Evolutionary conservation across 306 rosid species (phyloP), one percentile per base, ranked within the genome.

Genomic region (Trichosanthes truncata): DNA sequence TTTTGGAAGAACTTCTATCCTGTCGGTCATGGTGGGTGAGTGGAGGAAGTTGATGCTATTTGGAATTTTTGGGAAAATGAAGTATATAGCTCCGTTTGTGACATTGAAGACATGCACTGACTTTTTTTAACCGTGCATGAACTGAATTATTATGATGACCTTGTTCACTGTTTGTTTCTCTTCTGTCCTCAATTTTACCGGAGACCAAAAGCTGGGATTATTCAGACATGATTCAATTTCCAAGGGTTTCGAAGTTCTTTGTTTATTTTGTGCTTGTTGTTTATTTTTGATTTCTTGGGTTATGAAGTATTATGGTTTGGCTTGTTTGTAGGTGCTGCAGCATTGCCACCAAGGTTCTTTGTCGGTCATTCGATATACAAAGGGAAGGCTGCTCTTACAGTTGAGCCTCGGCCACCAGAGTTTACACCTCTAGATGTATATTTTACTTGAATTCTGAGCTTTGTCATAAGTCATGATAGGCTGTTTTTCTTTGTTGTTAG

Each of bases 341-440:
- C 85, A 73, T 75, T 78, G 78, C 90, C 93, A 63, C 89, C 97
- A 48, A 95, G 84, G 88, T 91, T 82, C 85, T 95, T 81, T 84
- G 99, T 95, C 74, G 91, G 93, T 71, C 97, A 90, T 85, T 93
- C 99, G 5, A 88, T 95, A 86, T 95, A 93, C 88, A 95, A 95
- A 85, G 99, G 99, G 80, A 95, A 95, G 85, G 94, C 99, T 49
- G 98, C 94, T 18, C 96, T 95, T 60, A 87, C 97, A 3, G 83
- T 93, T 46, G 89, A 91, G 85, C 98, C 99, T 56, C 85, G 85
- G 78, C 92, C 96, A 25, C 99, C 98, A 0, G 97, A 93, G 51
- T 95, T 95, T 69, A 81, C 83, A 0, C 81, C 94, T 5, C 79
- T 93, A 25, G 97, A 91, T 46, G 99, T 91, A 93, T 74, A 89